phyloP scores from a whole-genome alignment of 768 basidiomycete species.

The Chalciporus pseudorubinellus region DNA sequence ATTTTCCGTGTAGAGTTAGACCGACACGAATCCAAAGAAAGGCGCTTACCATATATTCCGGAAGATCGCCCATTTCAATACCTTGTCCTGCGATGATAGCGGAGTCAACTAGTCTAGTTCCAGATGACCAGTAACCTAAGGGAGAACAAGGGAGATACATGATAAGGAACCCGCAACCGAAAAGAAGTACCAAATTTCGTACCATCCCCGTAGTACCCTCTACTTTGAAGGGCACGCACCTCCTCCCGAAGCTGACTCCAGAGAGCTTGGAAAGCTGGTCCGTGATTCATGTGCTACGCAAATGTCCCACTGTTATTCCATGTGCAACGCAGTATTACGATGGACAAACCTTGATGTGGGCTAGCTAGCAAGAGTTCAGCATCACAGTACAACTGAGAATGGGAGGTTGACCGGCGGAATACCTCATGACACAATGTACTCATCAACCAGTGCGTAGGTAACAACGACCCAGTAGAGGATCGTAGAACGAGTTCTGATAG shows the following conservation, averaged over 20 bases:
- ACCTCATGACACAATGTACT: constrained; percentile 85
- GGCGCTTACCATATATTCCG: constrained; percentile 67
- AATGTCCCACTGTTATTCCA: not conserved
- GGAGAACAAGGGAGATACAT: not conserved
- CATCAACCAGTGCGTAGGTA: constrained; percentile 66
- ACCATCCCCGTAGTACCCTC: constrained; percentile 86
- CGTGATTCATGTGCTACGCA: constrained; percentile 76
- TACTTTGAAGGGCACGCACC: constrained; percentile 65
- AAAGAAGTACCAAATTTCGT: constrained; percentile 1
- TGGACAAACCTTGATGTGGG: constrained; percentile 68
- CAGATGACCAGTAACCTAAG: constrained; percentile 80
- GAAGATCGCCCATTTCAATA: constrained; percentile 55
- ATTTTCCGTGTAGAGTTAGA: not conserved
- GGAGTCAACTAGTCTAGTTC: constrained; percentile 67
- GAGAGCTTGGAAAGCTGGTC: constrained; percentile 68
- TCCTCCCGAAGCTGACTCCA: constrained; percentile 67
- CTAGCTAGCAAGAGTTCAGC: constrained; percentile 48
- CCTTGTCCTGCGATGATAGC: constrained; percentile 50
- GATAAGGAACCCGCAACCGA: constrained; percentile 6
- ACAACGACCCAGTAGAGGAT: constrained; percentile 56
- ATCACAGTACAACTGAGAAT: not conserved
- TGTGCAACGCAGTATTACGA: not conserved
- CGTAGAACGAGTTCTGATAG: constrained; percentile 70
- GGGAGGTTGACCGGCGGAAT: not conserved
- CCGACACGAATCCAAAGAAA: not conserved